Evolutionary conservation across 2,329 filamentous ascomycete species (phyloP), one percentile per base, ranked within the genome.

Genomic region (Aspergillus eucalypticola): DNA sequence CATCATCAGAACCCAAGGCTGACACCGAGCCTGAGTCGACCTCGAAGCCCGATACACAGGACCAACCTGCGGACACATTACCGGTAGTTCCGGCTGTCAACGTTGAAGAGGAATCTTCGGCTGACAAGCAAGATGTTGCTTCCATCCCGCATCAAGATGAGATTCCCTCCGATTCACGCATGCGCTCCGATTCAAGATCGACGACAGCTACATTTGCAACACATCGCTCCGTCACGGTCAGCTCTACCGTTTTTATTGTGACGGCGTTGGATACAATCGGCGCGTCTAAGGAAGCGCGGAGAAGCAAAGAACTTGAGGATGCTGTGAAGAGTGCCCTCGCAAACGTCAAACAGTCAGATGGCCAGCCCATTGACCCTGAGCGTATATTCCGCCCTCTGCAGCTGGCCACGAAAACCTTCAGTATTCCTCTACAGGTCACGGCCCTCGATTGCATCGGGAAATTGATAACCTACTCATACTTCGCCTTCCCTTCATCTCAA

Each of bases 401-500:
- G 73, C 84, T 98, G 44, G 95, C 96, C 51, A 94, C 93, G 38
- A 91, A 92, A 74, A 90, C 92, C 8, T 86, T 88, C 69, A 97
- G 91, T 70, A 89, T 94, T 56, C 87, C 91, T 60, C 83, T 99
- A 50, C 91, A 92, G 61, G 96, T 92, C 21, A 91, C 90, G 39
- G 93, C 95, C 6, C 86, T 99, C 71, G 95, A 99, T 78, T 98
- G 94, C 78, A 97, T 99, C 70, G 95, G 96, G 71, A 99, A 99
- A 81, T 88, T 99, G 64, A 98, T 98, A 74, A 97, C 94, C 71
- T 99, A 96, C 76, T 96, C 95, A 17, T 98, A 98, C 82, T 98
- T 99, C 77, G 94, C 94, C 52, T 86, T 91, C 53, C 85, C 88
- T 38, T 82, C 81, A 54, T 77, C 78, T 21, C 72, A 71, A 39